Evolutionary conservation across 768 basidiomycete genomes (phyloP), one percentile per base, ranked within the genome.

Genomic region (Mycena galopus): DNA sequence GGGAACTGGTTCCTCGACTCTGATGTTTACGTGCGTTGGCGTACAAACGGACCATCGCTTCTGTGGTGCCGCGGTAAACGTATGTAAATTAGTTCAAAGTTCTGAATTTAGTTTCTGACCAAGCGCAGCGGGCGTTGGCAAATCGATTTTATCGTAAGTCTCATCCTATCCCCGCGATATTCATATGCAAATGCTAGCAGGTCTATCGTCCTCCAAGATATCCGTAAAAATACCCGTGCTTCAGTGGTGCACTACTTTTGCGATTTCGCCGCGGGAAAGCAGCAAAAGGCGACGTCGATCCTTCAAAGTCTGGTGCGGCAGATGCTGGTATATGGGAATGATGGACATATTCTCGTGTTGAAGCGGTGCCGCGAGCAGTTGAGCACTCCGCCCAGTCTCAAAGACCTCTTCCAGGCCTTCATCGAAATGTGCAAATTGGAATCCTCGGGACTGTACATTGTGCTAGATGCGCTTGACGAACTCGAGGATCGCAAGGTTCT

Each of bases 1-100:
- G 70, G 70, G n/a, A 44, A 67, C 14, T 72, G 70, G 70, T 65
- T 72, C 47, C 65, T 67, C 33, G 65, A 57, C 16, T 65, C 55
- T 19, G 57, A 72, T 50, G 57, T 53, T 17, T 72, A 72, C 35
- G 39, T 72, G 29, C 56, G 27, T 14, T 72, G 70, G 70, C 70
- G 65, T 14, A 59, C 63, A 2, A 29, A 27, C 21, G 37, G 19
- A 14, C 53, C 65, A 33, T 71, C 70, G 12, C 12, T 71, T 60
- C 39, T 71, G 30, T 71, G 70, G 70, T 71, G 70, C 37, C 70
- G 35, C 30, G 70, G 70, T 9, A 71, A 71, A 51, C 70, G 70
- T 71, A 71, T 5, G 64, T 14, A 29, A 29, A 12, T n/a, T 35
- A 25, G 11, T 59, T 60, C 21, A 10, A 4, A 59, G 27, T 12